Percentiles rank a stretch among this genome's conserved stretches.
These are phyloP conservation scores for Sugiyamaella smithiae DNA, from an alignment of 805 yeast species.

Conservation along the genomic window DNA sequence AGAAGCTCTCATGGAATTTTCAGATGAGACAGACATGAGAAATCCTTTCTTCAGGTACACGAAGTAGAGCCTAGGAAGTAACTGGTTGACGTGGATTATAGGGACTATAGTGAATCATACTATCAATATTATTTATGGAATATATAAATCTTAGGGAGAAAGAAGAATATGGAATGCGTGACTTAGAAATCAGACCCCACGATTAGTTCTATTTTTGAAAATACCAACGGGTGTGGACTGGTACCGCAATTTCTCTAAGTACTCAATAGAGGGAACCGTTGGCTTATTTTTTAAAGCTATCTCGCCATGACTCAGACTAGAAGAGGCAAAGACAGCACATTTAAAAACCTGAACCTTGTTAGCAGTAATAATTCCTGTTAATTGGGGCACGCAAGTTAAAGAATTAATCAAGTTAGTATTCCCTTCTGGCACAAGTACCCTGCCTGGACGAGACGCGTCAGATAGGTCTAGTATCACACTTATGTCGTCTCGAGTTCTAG, in stretches of 20 bases:
- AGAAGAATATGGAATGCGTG: too few relatives aligned
- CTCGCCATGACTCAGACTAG: background rate
- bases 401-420: constrained; percentile 17
- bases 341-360: constrained; percentile 9
- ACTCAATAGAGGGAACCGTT: background rate
- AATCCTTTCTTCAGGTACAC: constrained; percentile 51
- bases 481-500: constrained; percentile 9
- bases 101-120: too few relatives aligned
- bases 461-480: constrained; percentile 8
- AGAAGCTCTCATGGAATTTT: background rate
- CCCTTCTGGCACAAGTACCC: constrained; percentile 16
- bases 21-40: constrained; percentile 44
- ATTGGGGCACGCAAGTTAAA: constrained; percentile 18
- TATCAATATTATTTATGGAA: too few relatives aligned
- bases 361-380: constrained; percentile 12
- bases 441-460: background rate
- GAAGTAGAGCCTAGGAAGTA: too few relatives aligned
- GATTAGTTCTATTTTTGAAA: background rate
- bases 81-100: too few relatives aligned
- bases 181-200: too few relatives aligned
- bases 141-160: too few relatives aligned
- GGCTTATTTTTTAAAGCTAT: background rate
- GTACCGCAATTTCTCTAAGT: background rate
- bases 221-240: background rate
- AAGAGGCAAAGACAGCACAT: constrained; percentile 13